phyloP scores from a whole-genome alignment of 805 yeast genomes.

The Scheffersomyces amazonensis region DNA sequence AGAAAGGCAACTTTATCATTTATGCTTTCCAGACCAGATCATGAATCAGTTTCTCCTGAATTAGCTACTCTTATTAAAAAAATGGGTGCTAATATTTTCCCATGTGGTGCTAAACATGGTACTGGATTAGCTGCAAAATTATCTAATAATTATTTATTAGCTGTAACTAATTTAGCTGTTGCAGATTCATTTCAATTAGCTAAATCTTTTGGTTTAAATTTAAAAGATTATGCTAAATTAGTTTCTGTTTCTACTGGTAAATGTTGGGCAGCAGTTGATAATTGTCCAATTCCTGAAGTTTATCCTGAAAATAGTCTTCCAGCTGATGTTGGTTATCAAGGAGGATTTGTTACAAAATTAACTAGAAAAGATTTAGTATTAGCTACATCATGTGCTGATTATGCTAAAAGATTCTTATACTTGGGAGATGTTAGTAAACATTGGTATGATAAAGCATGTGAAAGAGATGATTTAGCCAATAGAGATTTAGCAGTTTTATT shows the following conservation, averaged over 20 bases:
- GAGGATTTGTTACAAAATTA: conserved; percentile 49
- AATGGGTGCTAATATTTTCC: conserved; percentile 50
- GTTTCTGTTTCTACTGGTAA: conserved; percentile 53
- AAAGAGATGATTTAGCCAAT: conserved; percentile 35
- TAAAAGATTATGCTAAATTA: conserved; percentile 44
- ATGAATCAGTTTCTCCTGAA: conserved; percentile 24
- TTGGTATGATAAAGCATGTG: conserved; percentile 44
- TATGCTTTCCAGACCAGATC: conserved; percentile 43
- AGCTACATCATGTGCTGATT: conserved; percentile 36
- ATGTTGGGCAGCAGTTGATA: conserved; percentile 53
- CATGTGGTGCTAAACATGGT: conserved; percentile 48
- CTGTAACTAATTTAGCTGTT: conserved; percentile 52
- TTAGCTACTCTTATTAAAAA: conserved; percentile 28
- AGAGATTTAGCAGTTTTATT: conserved; percentile 41
- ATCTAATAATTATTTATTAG: conserved; percentile 52
- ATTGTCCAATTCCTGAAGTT: conserved; percentile 51
- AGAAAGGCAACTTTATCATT: conserved; percentile 49
- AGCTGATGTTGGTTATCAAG: conserved; percentile 41
- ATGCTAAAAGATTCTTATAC: conserved; percentile 31
- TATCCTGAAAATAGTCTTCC: conserved; percentile 40
- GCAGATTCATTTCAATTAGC: conserved; percentile 56
- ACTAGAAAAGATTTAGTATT: conserved; percentile 43
- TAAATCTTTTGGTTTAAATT: conserved; percentile 44
- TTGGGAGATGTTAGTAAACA: conserved; percentile 36
- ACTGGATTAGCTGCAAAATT: conserved; percentile 54